Conservation (phyloP, 1,284 basidiomycete species). For the Sanguinoderma infundibulare region DNA sequence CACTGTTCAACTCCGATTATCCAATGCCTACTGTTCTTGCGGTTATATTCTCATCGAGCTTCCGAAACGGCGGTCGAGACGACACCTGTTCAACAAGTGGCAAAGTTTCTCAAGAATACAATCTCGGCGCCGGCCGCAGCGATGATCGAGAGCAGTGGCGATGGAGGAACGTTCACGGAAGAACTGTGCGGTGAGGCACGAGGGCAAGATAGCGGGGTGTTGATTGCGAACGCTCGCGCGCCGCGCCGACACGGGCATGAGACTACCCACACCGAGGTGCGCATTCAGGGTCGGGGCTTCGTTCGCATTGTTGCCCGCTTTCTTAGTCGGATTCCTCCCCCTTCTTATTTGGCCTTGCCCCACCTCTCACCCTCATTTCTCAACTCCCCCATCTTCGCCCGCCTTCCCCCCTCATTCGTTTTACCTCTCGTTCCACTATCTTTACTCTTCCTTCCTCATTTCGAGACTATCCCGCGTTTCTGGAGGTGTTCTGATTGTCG, state of each 20-base stretch:
- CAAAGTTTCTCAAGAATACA: background rate
- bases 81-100: background rate
- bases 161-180: background rate
- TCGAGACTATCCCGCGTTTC: background rate
- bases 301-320: background rate
- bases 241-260: background rate
- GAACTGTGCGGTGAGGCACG: background rate
- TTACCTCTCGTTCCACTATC: background rate
- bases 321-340: background rate
- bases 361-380: background rate
- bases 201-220: background rate
- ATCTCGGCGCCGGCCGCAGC: background rate
- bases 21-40: too few relatives aligned
- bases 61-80: background rate
- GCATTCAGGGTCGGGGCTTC: background rate
- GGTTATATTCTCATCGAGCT: too few relatives aligned
- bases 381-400: background rate
- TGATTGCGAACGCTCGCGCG: background rate
- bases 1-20: too few relatives aligned
- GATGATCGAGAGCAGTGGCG: background rate
- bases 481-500: too few relatives aligned
- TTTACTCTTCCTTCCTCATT: background rate
- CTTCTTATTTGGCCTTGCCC: background rate
- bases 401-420: background rate
- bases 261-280: background rate